Conservation (phyloP, 805 yeast genomes). For the Sugiyamaella floridensis region DNA sequence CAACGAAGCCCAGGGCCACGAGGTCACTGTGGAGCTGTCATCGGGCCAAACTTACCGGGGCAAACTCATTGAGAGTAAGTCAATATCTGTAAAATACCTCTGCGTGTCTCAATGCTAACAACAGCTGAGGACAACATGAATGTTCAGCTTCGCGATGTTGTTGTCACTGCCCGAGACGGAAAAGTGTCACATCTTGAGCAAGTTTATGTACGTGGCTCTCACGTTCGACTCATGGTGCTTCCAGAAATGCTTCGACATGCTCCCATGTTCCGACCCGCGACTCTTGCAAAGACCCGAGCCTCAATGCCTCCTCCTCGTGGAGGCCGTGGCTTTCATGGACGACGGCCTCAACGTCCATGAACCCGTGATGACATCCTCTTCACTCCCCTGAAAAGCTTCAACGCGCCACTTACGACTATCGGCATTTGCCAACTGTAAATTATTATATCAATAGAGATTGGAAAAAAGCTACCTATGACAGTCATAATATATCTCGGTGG, state of each 20-base stretch:
- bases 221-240: conserved; percentile 71
- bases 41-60: conserved; percentile 89
- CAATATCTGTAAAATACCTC: not conserved
- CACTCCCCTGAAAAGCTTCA: not conserved
- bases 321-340: not conserved
- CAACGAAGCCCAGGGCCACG: conserved; percentile 75
- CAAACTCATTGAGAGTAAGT: conserved; percentile 59
- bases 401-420: not conserved
- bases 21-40: conserved; percentile 70
- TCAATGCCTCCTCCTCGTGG: not conserved
- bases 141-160: conserved; percentile 73
- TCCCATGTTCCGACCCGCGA: conserved; percentile 63
- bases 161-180: conserved; percentile 72
- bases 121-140: conserved; percentile 88
- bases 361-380: not conserved
- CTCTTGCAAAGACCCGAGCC: conserved; percentile 23
- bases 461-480: too few species aligned
- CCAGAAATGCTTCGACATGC: conserved; percentile 88
- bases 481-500: too few species aligned
- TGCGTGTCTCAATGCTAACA: not conserved
- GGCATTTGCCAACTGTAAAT: not conserved
- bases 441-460: not conserved
- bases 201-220: conserved; percentile 88
- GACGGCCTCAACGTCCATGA: not conserved
- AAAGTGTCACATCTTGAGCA: conserved; percentile 68